Evolutionary conservation across 352 stramenopile species (phyloP), one percentile per base, ranked within the genome.

Genomic region (Phytophthora cryptogea): DNA sequence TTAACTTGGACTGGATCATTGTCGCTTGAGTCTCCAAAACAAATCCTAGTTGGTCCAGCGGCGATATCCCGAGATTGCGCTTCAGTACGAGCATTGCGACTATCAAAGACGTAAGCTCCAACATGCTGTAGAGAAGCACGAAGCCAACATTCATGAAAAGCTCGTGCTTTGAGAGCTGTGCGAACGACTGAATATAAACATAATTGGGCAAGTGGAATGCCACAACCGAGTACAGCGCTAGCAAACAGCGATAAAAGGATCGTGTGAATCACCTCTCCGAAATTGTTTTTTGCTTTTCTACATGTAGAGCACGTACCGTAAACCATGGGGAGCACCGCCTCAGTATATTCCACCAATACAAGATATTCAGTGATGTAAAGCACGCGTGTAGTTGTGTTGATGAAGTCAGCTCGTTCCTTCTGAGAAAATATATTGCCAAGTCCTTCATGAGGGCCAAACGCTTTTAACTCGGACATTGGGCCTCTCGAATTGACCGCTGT

Each of bases 301-400:
- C n/a, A n/a, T n/a, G n/a, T n/a, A 23, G 20, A 23, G 20, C 11
- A 41, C 35, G 35, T 59, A 78, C 67, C 41, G 20, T 76, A 78
- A 16, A 80, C 54, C 13, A 64, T 43, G 5, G 70, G 64, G 5
- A 83, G 54, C 5, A 72, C 54, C 2, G 69, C 65, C 33, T 78
- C 64, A 4, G 63, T 68, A 43, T 74, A 78, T 40, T 80, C 74
- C 10, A 72, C 62, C 20, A 80, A 56, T 11, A 78, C 37, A 16
- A 78, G 26, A 23, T 74, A 83, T 55, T 83, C 68, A 2, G 64
- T 69, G 16, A 68, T 65, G 17, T 66, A 68, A 5, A 77, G 54
- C 7, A 77, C 62, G 10, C 54, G 58, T 4, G 66, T 47, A 14
- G 50, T 71, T 31, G 63, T 63, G 23, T 54, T 54, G 7, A 77